Percentiles rank a stretch among this genome's conserved stretches.
Conservation (phyloP, 139 green algal genomes). For the Chlorella sp. region DNA sequence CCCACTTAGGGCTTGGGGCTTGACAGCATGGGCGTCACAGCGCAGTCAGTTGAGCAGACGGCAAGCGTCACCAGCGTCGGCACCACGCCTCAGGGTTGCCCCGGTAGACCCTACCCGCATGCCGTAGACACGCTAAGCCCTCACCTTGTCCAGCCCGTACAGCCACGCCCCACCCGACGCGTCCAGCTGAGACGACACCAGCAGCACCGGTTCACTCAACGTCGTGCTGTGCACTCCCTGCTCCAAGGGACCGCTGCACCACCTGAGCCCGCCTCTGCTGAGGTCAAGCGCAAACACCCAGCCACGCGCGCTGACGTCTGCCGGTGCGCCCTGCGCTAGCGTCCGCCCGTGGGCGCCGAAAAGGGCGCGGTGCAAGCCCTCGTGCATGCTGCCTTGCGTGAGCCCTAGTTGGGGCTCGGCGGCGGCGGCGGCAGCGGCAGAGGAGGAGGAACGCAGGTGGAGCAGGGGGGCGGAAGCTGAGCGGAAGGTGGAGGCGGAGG, state of each 20-base stretch:
- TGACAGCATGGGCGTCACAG: neutral
- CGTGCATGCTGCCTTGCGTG: neutral
- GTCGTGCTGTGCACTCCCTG: neutral
- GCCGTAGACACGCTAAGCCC: neutral
- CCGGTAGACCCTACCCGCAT: neutral
- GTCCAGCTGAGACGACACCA: neutral
- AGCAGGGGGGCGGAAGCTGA: too few species aligned
- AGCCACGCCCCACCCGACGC: neutral
- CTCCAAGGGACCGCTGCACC: neutral
- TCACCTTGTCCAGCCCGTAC: slow-evolving; percentile 2
- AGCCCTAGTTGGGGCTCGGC: too few species aligned
- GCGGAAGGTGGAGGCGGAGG: too few species aligned
- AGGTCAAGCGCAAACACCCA: neutral
- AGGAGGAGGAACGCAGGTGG: too few species aligned
- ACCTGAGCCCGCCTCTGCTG: neutral
- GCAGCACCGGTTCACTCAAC: neutral
- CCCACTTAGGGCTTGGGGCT: neutral
- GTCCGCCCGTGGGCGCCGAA: neutral
- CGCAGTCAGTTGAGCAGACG: neutral
- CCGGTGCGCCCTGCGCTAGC: too few species aligned
- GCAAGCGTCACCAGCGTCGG: neutral
- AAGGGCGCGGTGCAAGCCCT: neutral
- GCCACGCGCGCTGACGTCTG: neutral
- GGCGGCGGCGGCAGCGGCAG: too few species aligned
- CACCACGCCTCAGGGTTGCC: neutral